A percentile compares a stretch with the other conserved stretches of the same genome.
phyloP scores from a whole-genome alignment of 768 basidiomycete genomes.

The Boletus eberwhitei region DNA sequence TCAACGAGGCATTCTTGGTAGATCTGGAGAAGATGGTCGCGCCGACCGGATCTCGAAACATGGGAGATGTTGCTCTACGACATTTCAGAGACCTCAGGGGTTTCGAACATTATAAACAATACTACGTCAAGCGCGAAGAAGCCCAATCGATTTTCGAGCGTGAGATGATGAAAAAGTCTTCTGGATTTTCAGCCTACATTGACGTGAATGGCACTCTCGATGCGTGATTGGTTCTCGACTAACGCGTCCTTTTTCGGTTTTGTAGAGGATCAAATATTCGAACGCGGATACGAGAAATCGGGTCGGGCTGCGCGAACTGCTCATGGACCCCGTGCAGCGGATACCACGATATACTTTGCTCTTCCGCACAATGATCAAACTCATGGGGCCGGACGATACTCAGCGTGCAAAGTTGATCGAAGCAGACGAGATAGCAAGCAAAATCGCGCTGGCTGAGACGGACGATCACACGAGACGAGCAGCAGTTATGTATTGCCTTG shows the following conservation, averaged over 20 bases:
- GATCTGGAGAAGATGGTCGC: conserved; percentile 79
- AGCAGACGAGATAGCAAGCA: conserved; percentile 83
- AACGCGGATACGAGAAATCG: conserved; percentile 72
- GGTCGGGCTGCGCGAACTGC: conserved; percentile 82
- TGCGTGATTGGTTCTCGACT: conserved; percentile 12
- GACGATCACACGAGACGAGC: conserved; percentile 91
- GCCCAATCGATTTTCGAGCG: conserved; percentile 85
- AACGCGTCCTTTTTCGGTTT: neutral
- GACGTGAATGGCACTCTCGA: conserved; percentile 58
- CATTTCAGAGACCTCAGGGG: conserved; percentile 84
- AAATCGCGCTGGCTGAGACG: conserved; percentile 87
- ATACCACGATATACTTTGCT: conserved; percentile 93
- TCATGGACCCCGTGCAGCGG: conserved; percentile 96
- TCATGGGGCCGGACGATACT: conserved; percentile 74
- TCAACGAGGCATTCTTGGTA: conserved; percentile 82
- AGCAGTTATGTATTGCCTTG: conserved; percentile 82
- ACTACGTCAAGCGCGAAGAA: conserved; percentile 90
- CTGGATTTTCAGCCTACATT: conserved; percentile 80
- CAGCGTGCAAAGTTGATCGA: conserved; percentile 78
- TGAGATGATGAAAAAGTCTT: conserved; percentile 75
- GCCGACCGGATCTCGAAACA: conserved; percentile 51
- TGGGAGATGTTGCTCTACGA: conserved; percentile 82
- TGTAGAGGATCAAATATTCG: conserved; percentile 83
- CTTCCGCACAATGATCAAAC: conserved; percentile 89
- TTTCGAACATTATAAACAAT: conserved; percentile 89